These are phyloP conservation scores for Barnettozyma sucrosica DNA, from an alignment of 805 yeast species.

Conservation along the genomic window DNA sequence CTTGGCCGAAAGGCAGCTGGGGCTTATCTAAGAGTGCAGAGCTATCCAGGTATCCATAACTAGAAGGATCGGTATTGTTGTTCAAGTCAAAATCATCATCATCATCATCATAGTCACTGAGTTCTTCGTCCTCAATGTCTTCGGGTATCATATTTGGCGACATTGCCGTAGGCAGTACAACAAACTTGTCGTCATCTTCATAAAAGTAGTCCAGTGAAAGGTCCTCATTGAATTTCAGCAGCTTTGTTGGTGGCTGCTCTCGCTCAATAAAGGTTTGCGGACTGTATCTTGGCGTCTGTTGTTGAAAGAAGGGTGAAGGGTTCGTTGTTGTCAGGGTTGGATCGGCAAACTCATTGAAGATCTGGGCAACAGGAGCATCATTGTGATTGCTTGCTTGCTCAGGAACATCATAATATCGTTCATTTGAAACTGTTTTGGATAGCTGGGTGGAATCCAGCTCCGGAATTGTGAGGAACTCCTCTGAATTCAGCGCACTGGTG, in stretches of 20 bases:
- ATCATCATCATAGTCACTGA: constrained; percentile 20
- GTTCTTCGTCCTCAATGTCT: constrained; percentile 23
- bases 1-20: background rate
- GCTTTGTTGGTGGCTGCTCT: constrained; percentile 10
- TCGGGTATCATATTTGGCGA: constrained; percentile 22
- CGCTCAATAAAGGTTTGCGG: background rate
- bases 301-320: constrained; percentile 6
- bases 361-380: background rate
- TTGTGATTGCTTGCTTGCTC: constrained; percentile 7
- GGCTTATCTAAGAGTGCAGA: constrained; percentile 6
- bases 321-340: constrained; percentile 25
- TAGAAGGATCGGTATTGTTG: constrained; percentile 1
- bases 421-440: constrained; percentile 16
- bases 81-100: constrained; percentile 5
- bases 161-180: constrained; percentile 17
- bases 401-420: constrained; percentile 23
- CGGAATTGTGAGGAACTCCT: constrained; percentile 23
- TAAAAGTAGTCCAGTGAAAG: constrained; percentile 22
- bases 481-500: constrained; percentile 20
- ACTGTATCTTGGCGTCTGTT: constrained; percentile 5
- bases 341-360: constrained; percentile 24
- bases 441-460: constrained; percentile 11
- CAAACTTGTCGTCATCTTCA: constrained; percentile 20
- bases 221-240: constrained; percentile 27
- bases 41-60: constrained; percentile 4